Conservation (phyloP, 805 yeast species). For the Isabelozyma pseudorhagii region DNA sequence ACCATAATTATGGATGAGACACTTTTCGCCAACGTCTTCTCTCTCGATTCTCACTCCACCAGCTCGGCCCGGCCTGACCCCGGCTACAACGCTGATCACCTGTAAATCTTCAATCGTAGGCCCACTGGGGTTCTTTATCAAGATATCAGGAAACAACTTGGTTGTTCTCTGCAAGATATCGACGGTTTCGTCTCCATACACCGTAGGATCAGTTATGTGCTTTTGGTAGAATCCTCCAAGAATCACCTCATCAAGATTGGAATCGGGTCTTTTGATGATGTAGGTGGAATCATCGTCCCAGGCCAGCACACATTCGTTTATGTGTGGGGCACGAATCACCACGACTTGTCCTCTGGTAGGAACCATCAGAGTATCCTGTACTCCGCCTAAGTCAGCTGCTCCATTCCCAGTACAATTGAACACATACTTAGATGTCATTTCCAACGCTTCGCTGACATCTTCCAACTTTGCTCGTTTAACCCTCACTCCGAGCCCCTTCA, state of each 20-base stretch:
- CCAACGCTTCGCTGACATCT: constrained; percentile 16
- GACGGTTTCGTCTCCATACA: constrained; percentile 12
- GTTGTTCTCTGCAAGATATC: constrained; percentile 16
- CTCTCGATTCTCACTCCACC: constrained; percentile 21
- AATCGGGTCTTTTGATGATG: constrained; percentile 20
- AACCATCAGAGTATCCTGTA: constrained; percentile 12
- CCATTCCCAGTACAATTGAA: constrained; percentile 28
- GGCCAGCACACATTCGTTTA: constrained; percentile 15
- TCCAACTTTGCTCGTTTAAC: constrained; percentile 3
- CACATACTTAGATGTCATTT: constrained; percentile 5
- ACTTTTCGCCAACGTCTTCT: constrained; percentile 1
- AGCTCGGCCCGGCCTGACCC: constrained; percentile 21
- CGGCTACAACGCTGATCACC: constrained; percentile 17
- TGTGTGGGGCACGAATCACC: constrained; percentile 23
- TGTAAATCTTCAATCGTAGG: constrained; percentile 13
- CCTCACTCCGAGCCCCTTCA: constrained; percentile 11
- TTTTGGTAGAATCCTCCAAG: constrained; percentile 20
- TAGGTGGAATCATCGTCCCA: constrained; percentile 20
- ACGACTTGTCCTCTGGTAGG: constrained; percentile 26
- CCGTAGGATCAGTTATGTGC: constrained; percentile 13
- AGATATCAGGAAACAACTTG: constrained; percentile 13
- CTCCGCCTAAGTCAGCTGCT: constrained; percentile 15
- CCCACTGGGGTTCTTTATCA: constrained; percentile 7
- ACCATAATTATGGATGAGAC: constrained; percentile 19
- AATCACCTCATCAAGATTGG: constrained; percentile 7